Conservation (phyloP, 352 stramenopile species). For the Phytophthora lateralis region DNA sequence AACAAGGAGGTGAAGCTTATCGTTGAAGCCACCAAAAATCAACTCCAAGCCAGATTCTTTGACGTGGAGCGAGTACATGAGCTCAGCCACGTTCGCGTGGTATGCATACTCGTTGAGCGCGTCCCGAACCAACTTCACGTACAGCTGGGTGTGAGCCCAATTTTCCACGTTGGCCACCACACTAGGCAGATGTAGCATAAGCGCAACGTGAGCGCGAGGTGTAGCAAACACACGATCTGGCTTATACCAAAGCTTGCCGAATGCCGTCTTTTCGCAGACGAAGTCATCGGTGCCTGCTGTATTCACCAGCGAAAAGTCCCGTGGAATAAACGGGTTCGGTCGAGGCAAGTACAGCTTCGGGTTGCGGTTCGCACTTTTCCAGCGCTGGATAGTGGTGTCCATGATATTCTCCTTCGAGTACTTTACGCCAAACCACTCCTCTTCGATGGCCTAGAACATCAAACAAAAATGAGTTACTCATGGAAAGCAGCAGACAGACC, state of each 20-base stretch:
- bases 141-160: slow-evolving; percentile 58
- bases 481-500: neutral
- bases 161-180: slow-evolving; percentile 44
- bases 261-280: slow-evolving; percentile 38
- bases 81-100: slow-evolving; percentile 71
- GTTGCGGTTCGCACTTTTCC: slow-evolving; percentile 47
- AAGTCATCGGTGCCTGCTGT: slow-evolving; percentile 32
- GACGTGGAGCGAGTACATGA: slow-evolving; percentile 71
- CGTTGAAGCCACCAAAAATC: slow-evolving; percentile 77
- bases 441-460: slow-evolving; percentile 34
- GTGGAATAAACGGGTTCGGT: slow-evolving; percentile 75
- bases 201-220: slow-evolving; percentile 60
- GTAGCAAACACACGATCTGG: slow-evolving; percentile 62
- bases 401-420: slow-evolving; percentile 58
- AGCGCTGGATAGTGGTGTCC: slow-evolving; percentile 35
- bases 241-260: slow-evolving; percentile 72
- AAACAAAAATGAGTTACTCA: slow-evolving; percentile 5
- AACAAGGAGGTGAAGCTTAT: slow-evolving; percentile 72
- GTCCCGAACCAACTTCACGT: slow-evolving; percentile 67
- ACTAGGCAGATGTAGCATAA: slow-evolving; percentile 60
- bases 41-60: slow-evolving; percentile 72
- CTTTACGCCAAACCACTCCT: slow-evolving; percentile 70
- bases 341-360: slow-evolving; percentile 55
- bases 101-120: slow-evolving; percentile 79
- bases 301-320: slow-evolving; percentile 65